Conservation (phyloP, 2,329 filamentous ascomycete genomes). For the Uncinocarpus reesii region DNA sequence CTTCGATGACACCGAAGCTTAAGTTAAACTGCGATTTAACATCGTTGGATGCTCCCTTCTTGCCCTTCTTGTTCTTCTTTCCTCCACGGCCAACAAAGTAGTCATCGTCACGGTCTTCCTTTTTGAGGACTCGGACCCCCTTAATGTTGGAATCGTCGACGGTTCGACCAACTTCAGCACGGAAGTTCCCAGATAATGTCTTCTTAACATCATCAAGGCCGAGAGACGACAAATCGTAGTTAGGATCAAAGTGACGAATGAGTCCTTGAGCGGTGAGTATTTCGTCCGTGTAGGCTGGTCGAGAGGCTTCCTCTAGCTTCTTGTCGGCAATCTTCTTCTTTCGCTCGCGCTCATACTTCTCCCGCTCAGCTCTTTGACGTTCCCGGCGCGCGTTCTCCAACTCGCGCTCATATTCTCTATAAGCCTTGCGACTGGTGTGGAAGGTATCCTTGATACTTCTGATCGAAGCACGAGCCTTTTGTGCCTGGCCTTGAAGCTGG, state of each 20-base stretch:
- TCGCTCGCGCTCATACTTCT: constrained; percentile 41
- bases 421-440: constrained; percentile 72
- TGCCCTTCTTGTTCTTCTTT: constrained; percentile 82
- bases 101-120: constrained; percentile 78
- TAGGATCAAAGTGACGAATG: constrained; percentile 83
- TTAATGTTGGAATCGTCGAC: constrained; percentile 77
- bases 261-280: constrained; percentile 80
- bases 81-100: constrained; percentile 64
- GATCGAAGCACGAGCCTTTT: constrained; percentile 72
- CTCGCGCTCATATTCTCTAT: constrained; percentile 72
- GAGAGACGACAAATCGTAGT: constrained; percentile 56
- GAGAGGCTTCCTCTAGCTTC: constrained; percentile 44
- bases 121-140: constrained; percentile 71
- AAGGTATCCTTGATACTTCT: constrained; percentile 85
- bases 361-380: constrained; percentile 70
- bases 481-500: constrained; percentile 73
- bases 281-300: constrained; percentile 84
- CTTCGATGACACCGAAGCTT: constrained; percentile 83
- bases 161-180: constrained; percentile 68
- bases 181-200: constrained; percentile 55
- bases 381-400: constrained; percentile 65
- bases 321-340: constrained; percentile 45
- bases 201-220: constrained; percentile 41
- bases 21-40: constrained; percentile 63
- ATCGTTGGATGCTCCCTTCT: constrained; percentile 50